Base-by-base conservation (phyloP, 1,284 basidiomycete species). In the Paramarasmius palmivorus region DNA sequence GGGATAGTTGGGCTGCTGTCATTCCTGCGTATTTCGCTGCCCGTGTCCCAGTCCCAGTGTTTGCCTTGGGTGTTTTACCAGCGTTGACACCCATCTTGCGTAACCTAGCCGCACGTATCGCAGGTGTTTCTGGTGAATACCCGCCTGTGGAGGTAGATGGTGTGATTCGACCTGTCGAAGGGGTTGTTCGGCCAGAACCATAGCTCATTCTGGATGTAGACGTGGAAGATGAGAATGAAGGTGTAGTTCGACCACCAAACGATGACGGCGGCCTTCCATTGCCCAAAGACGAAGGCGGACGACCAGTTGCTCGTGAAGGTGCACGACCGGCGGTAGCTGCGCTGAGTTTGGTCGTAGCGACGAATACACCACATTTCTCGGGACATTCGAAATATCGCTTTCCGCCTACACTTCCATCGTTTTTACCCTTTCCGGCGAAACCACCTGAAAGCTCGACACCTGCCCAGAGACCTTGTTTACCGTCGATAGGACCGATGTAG, bases 401-500 rank as follows among this genome's bases (percentile, higher is more conserved):
- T 39, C 94, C 92, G 59, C 80, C 82, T 2, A 97, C 94, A 41
- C 84, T 84, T 19, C 96, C 96, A 65, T 98, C 86, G 65, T 99
- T 99, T 75, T 98, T 98, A 2, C 96, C 96, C 67, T 91, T 91
- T n/a, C 96, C 95, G 14, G 78, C 71, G 65, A 93, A 95, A 1
- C 89, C 90, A 36, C 86, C 88, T 59, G 82, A 75, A n/a, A 98
- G 77, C 69, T 96, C 92, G 15, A 98, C 91, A 26, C 94, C 94
- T 23, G 92, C 94, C 90, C 91, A 98, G 14, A 86, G 72, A 4
- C 94, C 95, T 4, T 82, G 78, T 68, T 96, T 96, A 45, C 89
- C 91, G 19, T 90, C 85, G 51, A 95, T 94, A 59, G 84, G 81
- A 1, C 94, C 94, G 14, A 94, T 58, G 69, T 86, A 97, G 57